A percentile compares a stretch with the other conserved stretches of the same genome.
phyloP scores from a whole-genome alignment of 2,329 filamentous ascomycete genomes.

The Achaetomium macrosporum region DNA sequence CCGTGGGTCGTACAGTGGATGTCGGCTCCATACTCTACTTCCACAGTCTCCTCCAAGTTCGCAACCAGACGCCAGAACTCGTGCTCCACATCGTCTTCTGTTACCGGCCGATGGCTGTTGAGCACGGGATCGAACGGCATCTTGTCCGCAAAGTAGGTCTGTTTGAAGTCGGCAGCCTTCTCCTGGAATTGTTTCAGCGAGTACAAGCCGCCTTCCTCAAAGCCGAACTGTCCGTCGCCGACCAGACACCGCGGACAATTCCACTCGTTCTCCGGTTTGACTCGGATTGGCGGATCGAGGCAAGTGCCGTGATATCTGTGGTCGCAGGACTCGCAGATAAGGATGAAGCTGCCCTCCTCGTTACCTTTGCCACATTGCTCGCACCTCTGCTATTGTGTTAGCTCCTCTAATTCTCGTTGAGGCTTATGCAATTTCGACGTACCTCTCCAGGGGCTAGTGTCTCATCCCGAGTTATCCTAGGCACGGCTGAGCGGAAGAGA shows the following conservation, averaged over 20 bases:
- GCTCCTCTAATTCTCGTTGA: background rate
- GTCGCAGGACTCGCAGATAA: constrained; percentile 89
- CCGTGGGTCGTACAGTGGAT: constrained; percentile 98
- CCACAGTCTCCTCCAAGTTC: constrained; percentile 88
- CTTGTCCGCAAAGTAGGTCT: constrained; percentile 84
- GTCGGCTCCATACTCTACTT: constrained; percentile 96
- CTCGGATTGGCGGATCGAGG: constrained; percentile 76
- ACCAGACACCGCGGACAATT: constrained; percentile 93
- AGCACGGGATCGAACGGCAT: constrained; percentile 81
- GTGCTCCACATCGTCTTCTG: constrained; percentile 90
- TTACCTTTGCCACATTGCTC: constrained; percentile 72
- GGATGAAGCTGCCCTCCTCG: constrained; percentile 63
- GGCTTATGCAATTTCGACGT: constrained; percentile 11
- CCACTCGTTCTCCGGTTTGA: constrained; percentile 81
- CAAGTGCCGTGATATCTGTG: constrained; percentile 81
- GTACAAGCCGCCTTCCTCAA: constrained; percentile 93
- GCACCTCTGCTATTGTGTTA: constrained; percentile 55
- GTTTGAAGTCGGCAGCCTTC: constrained; percentile 91
- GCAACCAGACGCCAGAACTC: constrained; percentile 97
- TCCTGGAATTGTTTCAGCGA: constrained; percentile 95
- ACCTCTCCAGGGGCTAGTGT: constrained; percentile 40
- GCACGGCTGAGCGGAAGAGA: constrained; percentile 76
- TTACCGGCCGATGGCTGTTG: constrained; percentile 74
- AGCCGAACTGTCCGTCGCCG: constrained; percentile 93
- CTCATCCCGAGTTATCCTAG: constrained; percentile 56